Percentiles rank a stretch among this genome's conserved stretches.
Evolutionary conservation across 176 grass and related monocot genomes (phyloP).

Genomic region (Lolium multiflorum): DNA sequence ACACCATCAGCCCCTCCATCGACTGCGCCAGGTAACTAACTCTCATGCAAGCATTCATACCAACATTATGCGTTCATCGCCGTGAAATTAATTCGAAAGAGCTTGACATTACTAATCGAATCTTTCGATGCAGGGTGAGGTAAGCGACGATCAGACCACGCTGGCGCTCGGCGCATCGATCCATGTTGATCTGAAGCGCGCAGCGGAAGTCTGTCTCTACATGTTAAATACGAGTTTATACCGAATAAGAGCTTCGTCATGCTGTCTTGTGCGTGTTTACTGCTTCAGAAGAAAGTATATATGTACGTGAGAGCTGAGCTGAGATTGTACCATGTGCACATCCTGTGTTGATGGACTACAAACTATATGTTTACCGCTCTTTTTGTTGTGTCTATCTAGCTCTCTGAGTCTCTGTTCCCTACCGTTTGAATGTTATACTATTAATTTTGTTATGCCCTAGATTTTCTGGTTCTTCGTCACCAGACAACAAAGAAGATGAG

Average conservation of each 20-base stretch:
- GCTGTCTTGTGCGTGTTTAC: neutral
- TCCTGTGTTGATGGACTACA: no score
- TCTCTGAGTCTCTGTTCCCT: no score
- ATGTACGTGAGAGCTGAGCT: no score
- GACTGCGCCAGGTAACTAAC: constrained; percentile 51
- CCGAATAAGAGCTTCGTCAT: constrained; percentile 1
- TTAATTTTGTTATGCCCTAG: no score
- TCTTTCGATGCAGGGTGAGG: neutral
- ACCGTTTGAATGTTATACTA: no score
- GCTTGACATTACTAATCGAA: neutral
- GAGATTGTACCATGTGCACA: no score
- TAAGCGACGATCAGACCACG: constrained; percentile 1
- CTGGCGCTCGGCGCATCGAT: constrained; percentile 7
- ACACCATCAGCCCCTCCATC: constrained; percentile 57
- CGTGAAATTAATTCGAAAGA: neutral
- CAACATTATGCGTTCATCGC: neutral
- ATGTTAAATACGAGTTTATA: neutral
- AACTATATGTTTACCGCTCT: no score
- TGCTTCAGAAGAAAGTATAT: no score
- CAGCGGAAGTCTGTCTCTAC: neutral
- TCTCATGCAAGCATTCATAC: neutral
- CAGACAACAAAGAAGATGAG: no score
- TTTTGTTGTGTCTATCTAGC: no score
- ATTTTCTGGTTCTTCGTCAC: no score
- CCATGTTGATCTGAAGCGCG: neutral